A percentile compares a stretch with the other conserved stretches of the same genome.
Conservation (phyloP, 1,139 yeast species). For the Kodamaea suecica region DNA sequence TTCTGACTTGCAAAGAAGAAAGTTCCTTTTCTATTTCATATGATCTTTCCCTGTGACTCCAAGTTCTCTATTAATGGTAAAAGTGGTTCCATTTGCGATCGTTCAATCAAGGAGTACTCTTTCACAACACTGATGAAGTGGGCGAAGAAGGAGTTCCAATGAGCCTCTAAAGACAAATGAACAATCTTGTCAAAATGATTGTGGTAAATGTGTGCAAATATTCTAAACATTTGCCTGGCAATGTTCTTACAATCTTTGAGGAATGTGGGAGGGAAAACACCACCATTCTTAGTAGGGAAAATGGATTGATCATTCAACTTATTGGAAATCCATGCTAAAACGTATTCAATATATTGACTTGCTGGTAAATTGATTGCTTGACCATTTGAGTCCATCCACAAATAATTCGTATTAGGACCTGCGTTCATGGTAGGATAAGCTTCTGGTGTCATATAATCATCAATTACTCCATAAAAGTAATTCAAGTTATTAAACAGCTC, state of each 20-base stretch:
- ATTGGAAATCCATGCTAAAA: constrained; percentile 83
- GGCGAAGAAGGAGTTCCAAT: constrained; percentile 98
- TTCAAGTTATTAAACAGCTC: constrained; percentile 84
- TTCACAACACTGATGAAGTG: constrained; percentile 85
- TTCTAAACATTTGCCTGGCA: constrained; percentile 86
- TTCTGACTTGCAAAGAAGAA: no score
- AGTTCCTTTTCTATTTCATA: no score
- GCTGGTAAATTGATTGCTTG: constrained; percentile 89
- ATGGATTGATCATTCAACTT: constrained; percentile 85
- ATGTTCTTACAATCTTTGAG: constrained; percentile 81
- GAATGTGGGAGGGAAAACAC: constrained; percentile 88
- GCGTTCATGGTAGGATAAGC: constrained; percentile 94
- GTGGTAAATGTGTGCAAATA: constrained; percentile 94
- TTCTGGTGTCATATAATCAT: constrained; percentile 87
- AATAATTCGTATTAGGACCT: constrained; percentile 85
- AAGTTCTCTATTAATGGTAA: constrained; percentile 71
- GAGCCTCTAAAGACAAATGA: constrained; percentile 90
- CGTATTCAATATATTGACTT: constrained; percentile 86
- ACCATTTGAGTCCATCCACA: constrained; percentile 81
- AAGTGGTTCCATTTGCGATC: constrained; percentile 76
- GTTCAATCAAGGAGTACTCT: constrained; percentile 78
- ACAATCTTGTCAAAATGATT: constrained; percentile 91
- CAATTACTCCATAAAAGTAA: constrained; percentile 82
- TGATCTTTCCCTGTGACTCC: constrained; percentile 83
- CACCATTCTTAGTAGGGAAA: constrained; percentile 92